phyloP scores from a whole-genome alignment of 106 monocot species.

The Dendrobium officinale region DNA sequence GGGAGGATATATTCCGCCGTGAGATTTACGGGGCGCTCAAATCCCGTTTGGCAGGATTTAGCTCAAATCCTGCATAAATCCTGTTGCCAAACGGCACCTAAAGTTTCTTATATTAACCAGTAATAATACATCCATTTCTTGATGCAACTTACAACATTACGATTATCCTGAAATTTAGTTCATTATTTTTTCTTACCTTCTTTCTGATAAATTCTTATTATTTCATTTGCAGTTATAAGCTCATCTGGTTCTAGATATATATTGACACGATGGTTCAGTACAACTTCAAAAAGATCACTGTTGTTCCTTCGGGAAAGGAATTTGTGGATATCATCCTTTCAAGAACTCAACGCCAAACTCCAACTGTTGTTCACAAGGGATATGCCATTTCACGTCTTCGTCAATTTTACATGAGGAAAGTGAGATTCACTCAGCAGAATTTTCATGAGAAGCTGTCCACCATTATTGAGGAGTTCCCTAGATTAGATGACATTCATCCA shows the following conservation, averaged over 20 bases:
- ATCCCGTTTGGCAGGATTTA: no score
- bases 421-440: slow-evolving; percentile 82
- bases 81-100: no score
- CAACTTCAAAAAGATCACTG: slow-evolving; percentile 94
- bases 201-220: background rate
- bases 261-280: slow-evolving; percentile 81
- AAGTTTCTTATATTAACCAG: no score
- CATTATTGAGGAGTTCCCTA: slow-evolving; percentile 87
- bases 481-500: slow-evolving; percentile 83
- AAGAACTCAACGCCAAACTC: slow-evolving; percentile 93
- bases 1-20: no score
- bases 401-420: slow-evolving; percentile 94
- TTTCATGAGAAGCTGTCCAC: slow-evolving; percentile 84
- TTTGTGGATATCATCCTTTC: slow-evolving; percentile 90
- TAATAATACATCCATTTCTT: background rate
- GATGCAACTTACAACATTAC: background rate
- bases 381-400: slow-evolving; percentile 87
- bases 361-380: slow-evolving; percentile 97
- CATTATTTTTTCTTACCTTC: background rate
- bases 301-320: slow-evolving; percentile 82
- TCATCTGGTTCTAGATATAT: background rate
- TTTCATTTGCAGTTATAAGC: background rate
- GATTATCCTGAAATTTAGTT: background rate
- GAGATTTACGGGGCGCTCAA: no score
- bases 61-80: no score